These are phyloP conservation scores for Calonectria leucothoes DNA, from an alignment of 2,329 filamentous ascomycete genomes.

Conservation along the genomic window DNA sequence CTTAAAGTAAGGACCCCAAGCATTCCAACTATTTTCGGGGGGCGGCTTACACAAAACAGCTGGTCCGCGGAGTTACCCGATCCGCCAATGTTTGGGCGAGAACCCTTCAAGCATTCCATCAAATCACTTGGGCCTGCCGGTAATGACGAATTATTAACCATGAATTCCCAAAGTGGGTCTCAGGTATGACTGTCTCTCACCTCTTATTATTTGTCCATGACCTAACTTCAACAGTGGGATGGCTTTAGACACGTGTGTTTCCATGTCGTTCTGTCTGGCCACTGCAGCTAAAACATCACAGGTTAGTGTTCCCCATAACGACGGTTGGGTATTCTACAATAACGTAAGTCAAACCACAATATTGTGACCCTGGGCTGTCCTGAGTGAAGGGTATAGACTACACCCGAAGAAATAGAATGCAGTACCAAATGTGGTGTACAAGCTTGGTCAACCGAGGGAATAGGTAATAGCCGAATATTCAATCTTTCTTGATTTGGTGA, in stretches of 20 bases:
- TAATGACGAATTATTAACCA: background rate
- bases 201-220: background rate
- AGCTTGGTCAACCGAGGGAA: background rate
- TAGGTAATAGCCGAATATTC: background rate
- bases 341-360: background rate
- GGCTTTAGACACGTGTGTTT: background rate
- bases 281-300: background rate
- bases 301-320: conserved; percentile 2
- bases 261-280: rapidly evolving
- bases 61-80: conserved; percentile 7
- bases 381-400: background rate
- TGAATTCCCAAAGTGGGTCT: conserved; percentile 10
- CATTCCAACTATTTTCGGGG: background rate
- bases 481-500: background rate
- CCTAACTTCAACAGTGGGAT: background rate
- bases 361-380: too few species aligned
- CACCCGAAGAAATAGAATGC: background rate
- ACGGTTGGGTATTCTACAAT: conserved; percentile 4
- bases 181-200: background rate
- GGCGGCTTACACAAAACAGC: background rate
- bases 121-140: conserved; percentile 8
- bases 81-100: conserved; percentile 13
- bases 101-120: conserved; percentile 2
- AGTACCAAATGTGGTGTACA: background rate
- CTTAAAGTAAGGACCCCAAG: background rate